phyloP scores from a whole-genome alignment of 1,284 basidiomycete genomes.

The Austroboletus sp. region DNA sequence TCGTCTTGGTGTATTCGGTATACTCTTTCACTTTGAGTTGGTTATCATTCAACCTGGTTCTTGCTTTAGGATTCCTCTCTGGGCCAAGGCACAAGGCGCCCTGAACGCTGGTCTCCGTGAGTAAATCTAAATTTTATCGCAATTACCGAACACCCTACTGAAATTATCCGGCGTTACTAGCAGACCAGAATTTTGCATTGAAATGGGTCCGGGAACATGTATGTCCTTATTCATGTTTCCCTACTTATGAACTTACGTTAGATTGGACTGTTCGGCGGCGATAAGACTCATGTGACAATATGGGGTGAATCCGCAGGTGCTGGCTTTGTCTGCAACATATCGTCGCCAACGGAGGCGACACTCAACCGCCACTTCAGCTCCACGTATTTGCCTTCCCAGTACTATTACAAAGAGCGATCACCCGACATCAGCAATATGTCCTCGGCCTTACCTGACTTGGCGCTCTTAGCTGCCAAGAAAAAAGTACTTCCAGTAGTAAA shows the following conservation, averaged over 20 bases:
- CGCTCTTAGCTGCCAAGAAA: no score
- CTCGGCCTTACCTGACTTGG: no score
- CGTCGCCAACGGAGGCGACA: constrained; percentile 16
- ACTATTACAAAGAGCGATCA: constrained; percentile 22
- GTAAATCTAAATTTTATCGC: background rate
- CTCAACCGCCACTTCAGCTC: constrained; percentile 23
- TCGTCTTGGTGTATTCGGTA: constrained; percentile 39
- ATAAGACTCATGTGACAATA: constrained; percentile 26
- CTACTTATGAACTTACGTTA: background rate
- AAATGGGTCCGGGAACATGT: constrained; percentile 32
- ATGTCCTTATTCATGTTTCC: background rate
- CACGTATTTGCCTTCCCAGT: constrained; percentile 24
- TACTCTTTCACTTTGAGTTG: background rate
- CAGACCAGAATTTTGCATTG: constrained; percentile 30
- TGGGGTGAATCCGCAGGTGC: constrained; percentile 27
- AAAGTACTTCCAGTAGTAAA: no score
- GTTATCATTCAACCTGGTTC: background rate
- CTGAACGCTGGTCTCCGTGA: constrained; percentile 31
- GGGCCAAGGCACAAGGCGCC: constrained; percentile 24
- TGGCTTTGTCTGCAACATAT: constrained; percentile 19
- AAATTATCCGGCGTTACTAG: constrained; percentile 1
- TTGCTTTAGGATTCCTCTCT: constrained; percentile 25
- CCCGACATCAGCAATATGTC: constrained; percentile 3
- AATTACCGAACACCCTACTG: background rate
- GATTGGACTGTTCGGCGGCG: constrained; percentile 28